Evolutionary conservation across 768 basidiomycete genomes (phyloP).

Genomic region (Pleurotus salmoneostramineus): DNA sequence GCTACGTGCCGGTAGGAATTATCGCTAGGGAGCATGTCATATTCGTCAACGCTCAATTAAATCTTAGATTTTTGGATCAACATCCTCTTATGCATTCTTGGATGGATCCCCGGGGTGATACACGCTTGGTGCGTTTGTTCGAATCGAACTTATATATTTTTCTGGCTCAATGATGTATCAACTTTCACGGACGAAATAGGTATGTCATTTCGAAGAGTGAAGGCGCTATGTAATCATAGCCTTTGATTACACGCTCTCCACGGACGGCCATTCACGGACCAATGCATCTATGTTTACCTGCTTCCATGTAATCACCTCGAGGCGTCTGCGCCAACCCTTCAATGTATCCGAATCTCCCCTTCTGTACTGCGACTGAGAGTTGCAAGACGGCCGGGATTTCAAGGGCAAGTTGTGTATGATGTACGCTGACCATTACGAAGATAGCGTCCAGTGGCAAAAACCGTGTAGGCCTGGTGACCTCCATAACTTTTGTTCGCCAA

Average conservation of each 20-base stretch:
- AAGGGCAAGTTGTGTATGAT: too few species aligned
- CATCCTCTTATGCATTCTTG: slow-evolving; percentile 33
- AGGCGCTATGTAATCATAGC: background rate
- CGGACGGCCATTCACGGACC: background rate
- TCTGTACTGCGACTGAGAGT: too few species aligned
- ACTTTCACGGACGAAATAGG: background rate
- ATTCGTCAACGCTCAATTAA: background rate
- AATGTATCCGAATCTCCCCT: too few species aligned
- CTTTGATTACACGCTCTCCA: background rate
- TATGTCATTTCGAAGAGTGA: slow-evolving; percentile 14
- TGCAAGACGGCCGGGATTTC: too few species aligned
- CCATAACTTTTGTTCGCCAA: too few species aligned
- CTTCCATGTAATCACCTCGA: background rate
- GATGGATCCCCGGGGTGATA: slow-evolving; percentile 50
- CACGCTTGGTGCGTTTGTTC: slow-evolving; percentile 39
- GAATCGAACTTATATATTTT: background rate
- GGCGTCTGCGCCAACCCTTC: too few species aligned
- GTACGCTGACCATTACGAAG: too few species aligned
- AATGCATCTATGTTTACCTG: background rate
- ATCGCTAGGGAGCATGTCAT: background rate
- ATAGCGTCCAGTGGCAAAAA: too few species aligned
- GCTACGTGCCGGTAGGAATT: background rate
- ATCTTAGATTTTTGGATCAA: slow-evolving; percentile 32
- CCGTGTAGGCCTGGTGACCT: too few species aligned
- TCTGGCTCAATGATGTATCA: background rate